Evolutionary conservation across 768 basidiomycete species (phyloP).

Genomic region (Mycena floridula): DNA sequence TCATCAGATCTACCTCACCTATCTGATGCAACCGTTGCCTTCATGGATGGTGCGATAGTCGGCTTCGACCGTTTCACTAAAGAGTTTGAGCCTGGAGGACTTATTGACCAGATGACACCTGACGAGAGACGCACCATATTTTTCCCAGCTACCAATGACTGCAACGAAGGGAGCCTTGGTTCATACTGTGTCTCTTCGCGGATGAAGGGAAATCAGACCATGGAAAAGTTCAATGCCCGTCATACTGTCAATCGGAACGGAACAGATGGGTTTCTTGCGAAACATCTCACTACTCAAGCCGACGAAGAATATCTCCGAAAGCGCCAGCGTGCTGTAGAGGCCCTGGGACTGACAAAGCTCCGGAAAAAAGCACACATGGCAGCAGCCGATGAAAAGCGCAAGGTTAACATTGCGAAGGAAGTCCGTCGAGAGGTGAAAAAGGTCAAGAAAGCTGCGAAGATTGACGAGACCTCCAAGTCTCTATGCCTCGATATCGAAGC

Average conservation of each 20-base stretch:
- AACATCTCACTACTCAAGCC: background rate
- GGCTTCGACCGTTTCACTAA: slow-evolving; percentile 18
- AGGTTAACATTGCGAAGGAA: background rate
- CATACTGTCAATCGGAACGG: background rate
- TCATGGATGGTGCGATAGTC: slow-evolving; percentile 13
- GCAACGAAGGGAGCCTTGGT: slow-evolving; percentile 20
- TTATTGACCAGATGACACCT: slow-evolving; percentile 9
- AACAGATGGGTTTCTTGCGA: background rate
- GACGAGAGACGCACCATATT: slow-evolving; percentile 5
- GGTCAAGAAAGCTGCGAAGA: background rate
- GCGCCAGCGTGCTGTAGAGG: background rate
- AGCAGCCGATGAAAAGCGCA: background rate
- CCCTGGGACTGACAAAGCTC: background rate
- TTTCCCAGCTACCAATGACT: slow-evolving; percentile 20
- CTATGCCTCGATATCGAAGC: background rate
- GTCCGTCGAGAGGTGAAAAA: background rate
- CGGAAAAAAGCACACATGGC: background rate
- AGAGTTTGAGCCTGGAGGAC: slow-evolving; percentile 18
- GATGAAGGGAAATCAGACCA: slow-evolving; percentile 1
- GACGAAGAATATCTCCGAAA: background rate
- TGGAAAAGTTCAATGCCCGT: slow-evolving; percentile 1
- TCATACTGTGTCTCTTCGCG: background rate
- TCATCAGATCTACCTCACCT: too few relatives aligned
- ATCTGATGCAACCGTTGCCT: slow-evolving; percentile 9
- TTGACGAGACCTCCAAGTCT: background rate